Evolutionary conservation across 495 filamentous ascomycete species (phyloP).

Genomic region (Aspergillus carlsbadensis): DNA sequence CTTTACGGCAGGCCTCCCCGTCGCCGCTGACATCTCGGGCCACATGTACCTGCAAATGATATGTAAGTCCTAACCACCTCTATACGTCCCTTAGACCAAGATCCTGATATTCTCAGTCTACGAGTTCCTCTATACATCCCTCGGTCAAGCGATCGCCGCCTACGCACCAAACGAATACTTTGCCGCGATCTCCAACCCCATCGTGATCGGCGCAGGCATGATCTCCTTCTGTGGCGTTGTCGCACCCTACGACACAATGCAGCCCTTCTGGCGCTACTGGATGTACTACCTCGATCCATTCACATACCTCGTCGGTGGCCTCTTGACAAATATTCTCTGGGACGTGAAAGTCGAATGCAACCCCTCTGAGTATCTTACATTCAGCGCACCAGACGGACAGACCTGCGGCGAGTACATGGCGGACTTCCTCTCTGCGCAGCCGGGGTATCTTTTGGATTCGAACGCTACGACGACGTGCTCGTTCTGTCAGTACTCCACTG

Average conservation of each 20-base stretch:
- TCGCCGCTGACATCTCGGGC: slow-evolving; percentile 40
- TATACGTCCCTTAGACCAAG: too few relatives aligned
- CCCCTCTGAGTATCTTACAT: slow-evolving; percentile 56
- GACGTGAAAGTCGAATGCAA: slow-evolving; percentile 55
- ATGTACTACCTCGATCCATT: slow-evolving; percentile 58
- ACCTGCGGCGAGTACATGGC: slow-evolving; percentile 68
- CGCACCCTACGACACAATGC: slow-evolving; percentile 50
- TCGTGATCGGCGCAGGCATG: slow-evolving; percentile 50
- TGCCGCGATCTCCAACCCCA: slow-evolving; percentile 52
- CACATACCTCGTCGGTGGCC: slow-evolving; percentile 52
- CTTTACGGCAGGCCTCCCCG: slow-evolving; percentile 54
- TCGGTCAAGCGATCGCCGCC: slow-evolving; percentile 49
- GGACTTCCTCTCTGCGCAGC: slow-evolving; percentile 45
- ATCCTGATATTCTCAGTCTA: slow-evolving; percentile 30
- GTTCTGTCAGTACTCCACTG: slow-evolving; percentile 56
- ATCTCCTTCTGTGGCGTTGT: slow-evolving; percentile 57
- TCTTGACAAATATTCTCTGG: slow-evolving; percentile 43
- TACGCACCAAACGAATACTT: slow-evolving; percentile 56
- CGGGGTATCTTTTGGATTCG: slow-evolving; percentile 60
- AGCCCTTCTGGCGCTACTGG: slow-evolving; percentile 60
- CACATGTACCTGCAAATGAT: slow-evolving; percentile 49
- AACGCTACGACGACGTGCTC: slow-evolving; percentile 52
- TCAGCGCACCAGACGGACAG: slow-evolving; percentile 59
- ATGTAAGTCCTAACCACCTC: slow-evolving; percentile 30
- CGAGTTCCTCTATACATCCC: slow-evolving; percentile 46